Evolutionary conservation across 306 rosid genomes (phyloP), one percentile per base, ranked within the genome.

Genomic region (Crataegus laevigata): DNA sequence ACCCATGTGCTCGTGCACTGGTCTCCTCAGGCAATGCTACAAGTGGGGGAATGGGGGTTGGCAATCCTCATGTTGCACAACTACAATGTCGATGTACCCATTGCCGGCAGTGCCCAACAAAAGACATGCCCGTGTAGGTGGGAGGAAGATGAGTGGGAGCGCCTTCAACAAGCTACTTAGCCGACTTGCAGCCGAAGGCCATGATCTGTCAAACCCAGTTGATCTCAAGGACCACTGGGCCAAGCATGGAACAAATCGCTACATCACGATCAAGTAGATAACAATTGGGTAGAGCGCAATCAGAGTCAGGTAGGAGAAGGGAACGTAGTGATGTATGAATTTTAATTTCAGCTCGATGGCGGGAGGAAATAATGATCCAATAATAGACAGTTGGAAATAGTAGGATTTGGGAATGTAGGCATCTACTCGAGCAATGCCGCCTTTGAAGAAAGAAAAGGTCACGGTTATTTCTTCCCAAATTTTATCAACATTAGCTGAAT

Each of bases 31-130:
- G 69, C 99, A 96, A 77, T 96, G 99, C 87, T 96, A 96, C 92
- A 96, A 96, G 83, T 96, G 98, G 99, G 98, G 99, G 4, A 90
- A 90, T 79, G 99, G 99, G 21, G 99, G 99, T 28, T 94, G 99
- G 99, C 99, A 94, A 59, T 94, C 99, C 73, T 92, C 99, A 8
- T 92, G 97, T 75, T 94, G 99, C 83, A 94, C 99, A 1, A 94
- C 99, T 38, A 87, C 92, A 52, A 74, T 94, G 75, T 94, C 97
- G 26, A 84, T 90, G 90, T 90, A 94, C 83, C 99, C 99, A n/a
- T 78, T 94, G 29, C 99, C 99, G 1, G 91, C 96, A 1, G 96
- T 94, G 65, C 99, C 99, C n/a, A 92, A 96, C 88, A 96, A 96
- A 82, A 85, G 96, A 67, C 99, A 96, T 68, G 96, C 99, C 6